Evolutionary conservation across 176 grass and related monocot genomes (phyloP).

Genomic region (Saccharum officinarum): DNA sequence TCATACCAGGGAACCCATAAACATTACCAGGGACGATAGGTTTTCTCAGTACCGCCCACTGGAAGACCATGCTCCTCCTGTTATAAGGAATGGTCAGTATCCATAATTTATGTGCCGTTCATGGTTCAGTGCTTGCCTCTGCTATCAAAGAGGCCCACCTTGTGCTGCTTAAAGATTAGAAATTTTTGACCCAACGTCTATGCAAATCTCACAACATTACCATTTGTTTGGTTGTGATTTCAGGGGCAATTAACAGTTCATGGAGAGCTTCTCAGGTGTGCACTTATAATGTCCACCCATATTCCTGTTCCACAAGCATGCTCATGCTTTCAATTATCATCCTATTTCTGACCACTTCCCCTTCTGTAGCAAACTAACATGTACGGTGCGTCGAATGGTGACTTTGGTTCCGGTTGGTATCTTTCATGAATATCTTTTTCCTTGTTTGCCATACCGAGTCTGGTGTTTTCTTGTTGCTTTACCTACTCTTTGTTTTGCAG

Average conservation of each 20-base stretch:
- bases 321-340: neutral
- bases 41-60: constrained; percentile 56
- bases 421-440: neutral
- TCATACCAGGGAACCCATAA: constrained; percentile 56
- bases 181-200: neutral
- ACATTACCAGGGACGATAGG: constrained; percentile 60
- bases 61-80: constrained; percentile 54
- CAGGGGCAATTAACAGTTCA: constrained; percentile 59
- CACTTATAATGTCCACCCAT: constrained; percentile 2
- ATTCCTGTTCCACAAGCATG: constrained; percentile 11
- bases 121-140: neutral
- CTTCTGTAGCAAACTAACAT: constrained; percentile 51
- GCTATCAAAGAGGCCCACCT: neutral
- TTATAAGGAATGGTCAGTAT: constrained; percentile 79
- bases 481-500: constrained; percentile 33
- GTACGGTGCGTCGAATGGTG: constrained; percentile 39
- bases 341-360: constrained; percentile 24
- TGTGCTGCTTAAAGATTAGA: neutral
- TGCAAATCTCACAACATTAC: constrained; percentile 23
- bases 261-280: constrained; percentile 80
- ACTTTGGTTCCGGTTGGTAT: constrained; percentile 50
- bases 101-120: neutral
- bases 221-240: constrained; percentile 38
- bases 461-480: neutral
- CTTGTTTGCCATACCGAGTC: neutral